phyloP scores from a whole-genome alignment of 768 basidiomycete genomes.

The Pleurotus citrinopileatus region DNA sequence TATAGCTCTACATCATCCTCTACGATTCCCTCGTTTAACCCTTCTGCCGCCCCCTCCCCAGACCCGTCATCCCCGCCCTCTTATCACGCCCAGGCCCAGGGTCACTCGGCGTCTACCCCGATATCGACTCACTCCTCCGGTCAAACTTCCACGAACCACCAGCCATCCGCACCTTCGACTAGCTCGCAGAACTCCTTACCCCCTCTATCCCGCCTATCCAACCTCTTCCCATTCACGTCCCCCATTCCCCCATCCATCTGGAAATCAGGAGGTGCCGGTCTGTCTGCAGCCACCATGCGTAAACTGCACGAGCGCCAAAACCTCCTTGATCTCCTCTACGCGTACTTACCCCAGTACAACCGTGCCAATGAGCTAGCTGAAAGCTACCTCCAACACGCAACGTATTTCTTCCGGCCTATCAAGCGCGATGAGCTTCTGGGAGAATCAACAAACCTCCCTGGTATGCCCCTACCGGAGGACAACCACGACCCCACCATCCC shows the following conservation, averaged over 20 bases:
- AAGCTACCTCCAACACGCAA: conserved; percentile 42
- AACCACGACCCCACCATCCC: conserved; percentile 12
- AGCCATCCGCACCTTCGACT: neutral
- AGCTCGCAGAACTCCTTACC: conserved; percentile 18
- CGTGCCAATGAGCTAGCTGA: conserved; percentile 38
- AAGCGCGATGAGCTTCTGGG: conserved; percentile 45
- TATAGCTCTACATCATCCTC: neutral
- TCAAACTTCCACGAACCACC: neutral
- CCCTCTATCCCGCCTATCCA: conserved; percentile 32
- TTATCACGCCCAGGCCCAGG: neutral
- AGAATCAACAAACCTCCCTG: conserved; percentile 27
- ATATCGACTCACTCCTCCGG: conserved; percentile 5
- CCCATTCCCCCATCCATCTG: conserved; percentile 3
- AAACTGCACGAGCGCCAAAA: conserved; percentile 23
- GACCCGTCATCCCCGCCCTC: conserved; percentile 2
- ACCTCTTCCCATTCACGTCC: conserved; percentile 39
- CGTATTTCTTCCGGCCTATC: conserved; percentile 50
- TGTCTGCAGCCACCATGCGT: conserved; percentile 8
- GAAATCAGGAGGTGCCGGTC: neutral
- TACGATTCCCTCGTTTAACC: neutral
- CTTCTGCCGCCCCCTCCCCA: neutral
- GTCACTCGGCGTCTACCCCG: conserved; percentile 8
- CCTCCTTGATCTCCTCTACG: conserved; percentile 32
- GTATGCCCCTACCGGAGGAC: conserved; percentile 21
- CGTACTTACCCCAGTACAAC: conserved; percentile 41